These are phyloP conservation scores for Euphorbia schlechtendalii DNA, from an alignment of 441 rosid species.

Conservation along the genomic window DNA sequence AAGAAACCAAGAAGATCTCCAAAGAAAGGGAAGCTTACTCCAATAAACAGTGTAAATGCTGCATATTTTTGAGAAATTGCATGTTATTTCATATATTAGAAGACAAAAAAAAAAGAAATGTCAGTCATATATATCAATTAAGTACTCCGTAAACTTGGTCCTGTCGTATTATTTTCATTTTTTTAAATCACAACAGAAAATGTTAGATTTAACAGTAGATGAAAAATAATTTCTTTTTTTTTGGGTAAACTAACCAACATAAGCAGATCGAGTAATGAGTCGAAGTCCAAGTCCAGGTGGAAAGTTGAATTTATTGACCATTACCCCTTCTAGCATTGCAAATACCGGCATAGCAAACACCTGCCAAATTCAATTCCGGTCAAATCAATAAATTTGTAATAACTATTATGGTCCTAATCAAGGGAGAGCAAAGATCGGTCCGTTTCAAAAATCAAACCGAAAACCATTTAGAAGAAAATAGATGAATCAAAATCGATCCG, in stretches of 20 bases:
- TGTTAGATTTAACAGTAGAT: too few relatives aligned
- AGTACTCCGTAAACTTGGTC: too few relatives aligned
- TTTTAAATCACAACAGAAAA: too few relatives aligned
- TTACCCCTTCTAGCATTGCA: conserved; percentile 53
- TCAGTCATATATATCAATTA: too few relatives aligned
- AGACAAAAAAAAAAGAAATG: too few relatives aligned
- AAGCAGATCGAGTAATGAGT: conserved; percentile 60
- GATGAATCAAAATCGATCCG: too few relatives aligned
- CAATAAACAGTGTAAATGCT: conserved; percentile 77
- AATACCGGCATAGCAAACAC: conserved; percentile 95
- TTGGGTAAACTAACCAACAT: conserved; percentile 53
- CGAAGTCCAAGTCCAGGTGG: conserved; percentile 54
- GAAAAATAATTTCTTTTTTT: not conserved
- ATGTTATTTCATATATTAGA: not conserved
- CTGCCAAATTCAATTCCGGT: conserved; percentile 16
- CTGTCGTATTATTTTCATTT: too few relatives aligned
- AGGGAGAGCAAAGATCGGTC: too few relatives aligned
- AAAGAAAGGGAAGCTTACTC: conserved; percentile 83
- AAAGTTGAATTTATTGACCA: conserved; percentile 45
- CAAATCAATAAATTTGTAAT: too few relatives aligned
- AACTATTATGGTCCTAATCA: too few relatives aligned
- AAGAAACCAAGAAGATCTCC: conserved; percentile 97
- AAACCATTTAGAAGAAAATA: too few relatives aligned
- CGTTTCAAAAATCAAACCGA: too few relatives aligned
- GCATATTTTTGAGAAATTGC: conserved; percentile 17